Conservation (phyloP, 2,329 filamentous ascomycete genomes). For the Ophiostoma sp. region DNA sequence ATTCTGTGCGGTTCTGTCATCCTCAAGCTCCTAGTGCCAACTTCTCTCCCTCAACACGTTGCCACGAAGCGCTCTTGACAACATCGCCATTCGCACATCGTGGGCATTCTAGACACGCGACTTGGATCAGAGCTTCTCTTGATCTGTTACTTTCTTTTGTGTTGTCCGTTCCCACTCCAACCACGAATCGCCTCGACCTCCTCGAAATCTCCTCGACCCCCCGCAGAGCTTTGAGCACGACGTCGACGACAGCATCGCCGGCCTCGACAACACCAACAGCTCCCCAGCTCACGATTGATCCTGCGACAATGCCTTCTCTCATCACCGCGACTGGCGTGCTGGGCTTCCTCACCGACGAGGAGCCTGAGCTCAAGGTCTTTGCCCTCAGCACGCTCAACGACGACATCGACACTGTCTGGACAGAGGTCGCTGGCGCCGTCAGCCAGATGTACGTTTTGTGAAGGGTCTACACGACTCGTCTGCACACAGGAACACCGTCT, state of each 20-base stretch:
- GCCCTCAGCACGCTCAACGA: slow-evolving; percentile 92
- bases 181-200: background rate
- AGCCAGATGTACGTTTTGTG: slow-evolving; percentile 69
- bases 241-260: background rate
- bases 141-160: background rate
- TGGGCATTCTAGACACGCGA: background rate
- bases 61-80: background rate
- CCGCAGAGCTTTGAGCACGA: background rate
- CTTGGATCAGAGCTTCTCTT: background rate
- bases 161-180: background rate
- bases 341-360: slow-evolving; percentile 91
- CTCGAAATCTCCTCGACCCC: background rate
- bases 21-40: background rate
- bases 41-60: background rate
- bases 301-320: slow-evolving; percentile 72
- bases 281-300: background rate
- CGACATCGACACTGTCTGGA: slow-evolving; percentile 96
- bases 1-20: background rate
- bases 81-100: background rate
- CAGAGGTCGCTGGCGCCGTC: slow-evolving; percentile 87
- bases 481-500: background rate
- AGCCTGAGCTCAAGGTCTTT: slow-evolving; percentile 89
- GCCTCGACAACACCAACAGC: background rate
- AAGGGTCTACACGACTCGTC: background rate
- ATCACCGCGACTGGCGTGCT: slow-evolving; percentile 92